Evolutionary conservation across 768 basidiomycete genomes (phyloP).

Genomic region (Basidioascus undulatus): DNA sequence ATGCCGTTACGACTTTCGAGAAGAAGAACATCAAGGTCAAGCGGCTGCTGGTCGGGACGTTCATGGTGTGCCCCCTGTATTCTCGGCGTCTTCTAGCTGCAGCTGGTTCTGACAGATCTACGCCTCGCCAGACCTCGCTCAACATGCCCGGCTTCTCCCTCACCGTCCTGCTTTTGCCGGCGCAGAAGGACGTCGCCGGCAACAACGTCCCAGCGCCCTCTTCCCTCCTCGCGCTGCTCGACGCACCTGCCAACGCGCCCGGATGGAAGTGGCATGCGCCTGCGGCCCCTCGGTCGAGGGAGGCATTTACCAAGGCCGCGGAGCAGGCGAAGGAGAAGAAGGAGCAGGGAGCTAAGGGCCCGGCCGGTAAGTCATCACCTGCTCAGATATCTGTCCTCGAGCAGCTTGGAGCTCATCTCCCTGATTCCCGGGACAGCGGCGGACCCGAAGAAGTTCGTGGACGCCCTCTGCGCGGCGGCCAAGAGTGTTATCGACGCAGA

Average conservation of each 20-base stretch:
- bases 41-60: slow-evolving; percentile 10
- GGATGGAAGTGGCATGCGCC: slow-evolving; percentile 17
- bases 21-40: slow-evolving; percentile 11
- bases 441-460: slow-evolving; percentile 29
- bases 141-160: slow-evolving; percentile 24
- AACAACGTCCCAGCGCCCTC: no score
- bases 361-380: no score
- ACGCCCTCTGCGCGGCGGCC: slow-evolving; percentile 34
- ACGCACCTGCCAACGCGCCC: slow-evolving; percentile 17
- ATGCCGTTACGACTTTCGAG: slow-evolving; percentile 8
- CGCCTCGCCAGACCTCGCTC: slow-evolving; percentile 16
- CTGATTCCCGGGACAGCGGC: no score
- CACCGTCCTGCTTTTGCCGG: slow-evolving; percentile 19
- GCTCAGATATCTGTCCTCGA: no score
- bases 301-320: no score
- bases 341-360: no score
- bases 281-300: no score
- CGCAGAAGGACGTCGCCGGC: no score
- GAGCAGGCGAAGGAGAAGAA: no score
- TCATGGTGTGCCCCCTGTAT: slow-evolving; percentile 2
- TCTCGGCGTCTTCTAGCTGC: neutral
- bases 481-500: slow-evolving; percentile 48
- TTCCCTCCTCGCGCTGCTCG: slow-evolving; percentile 18
- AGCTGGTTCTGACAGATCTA: slow-evolving; percentile 9
- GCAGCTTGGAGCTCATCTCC: no score